Base-by-base conservation (phyloP, 805 yeast species). In the Blastobotrys peoriensis region DNA sequence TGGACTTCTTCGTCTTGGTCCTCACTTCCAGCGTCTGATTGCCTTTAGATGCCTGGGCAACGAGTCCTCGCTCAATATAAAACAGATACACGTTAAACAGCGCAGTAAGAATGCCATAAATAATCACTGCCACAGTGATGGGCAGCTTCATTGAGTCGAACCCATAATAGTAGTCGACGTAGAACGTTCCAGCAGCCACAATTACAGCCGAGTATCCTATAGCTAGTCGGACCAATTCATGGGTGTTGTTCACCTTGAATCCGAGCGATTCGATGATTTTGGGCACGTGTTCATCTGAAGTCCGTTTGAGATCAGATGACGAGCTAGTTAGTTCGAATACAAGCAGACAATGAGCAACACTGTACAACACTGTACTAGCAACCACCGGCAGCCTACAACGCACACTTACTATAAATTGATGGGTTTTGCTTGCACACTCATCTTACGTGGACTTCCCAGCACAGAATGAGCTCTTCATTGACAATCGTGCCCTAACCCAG, bases 281-380 rank as follows among this genome's bases (percentile, higher is more conserved):
- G 9, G 60, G 53, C 17, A 61, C 40, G 40, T 59, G 57, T 22
- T 61, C 64, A 38, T 62, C 66, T 2, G 61, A 50, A 28, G 58
- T 51, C 36, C 45, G 51, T 43, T 62, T 62, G 46, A 62, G 44
- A 27, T 62, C 64, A 10, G 55, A 27, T 6, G 53, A 28, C 10
- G 65, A 61, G 40, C 63, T 59, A n/a, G 41, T 41, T 47, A 48
- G 45, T 30, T n/a, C n/a, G n/a, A n/a, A n/a, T n/a, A n/a, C n/a
- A n/a, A n/a, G n/a, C n/a, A n/a, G n/a, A n/a, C n/a, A n/a, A n/a
- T n/a, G n/a, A n/a, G n/a, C n/a, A n/a, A n/a, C n/a, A n/a, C n/a
- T n/a, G n/a, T n/a, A n/a, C n/a, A n/a, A n/a, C n/a, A n/a, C n/a
- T n/a, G n/a, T n/a, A n/a, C n/a, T n/a, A n/a, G n/a, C n/a, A n/a